Evolutionary conservation across 2,329 filamentous ascomycete genomes (phyloP).

Genomic region (Monosporascus ibericus): DNA sequence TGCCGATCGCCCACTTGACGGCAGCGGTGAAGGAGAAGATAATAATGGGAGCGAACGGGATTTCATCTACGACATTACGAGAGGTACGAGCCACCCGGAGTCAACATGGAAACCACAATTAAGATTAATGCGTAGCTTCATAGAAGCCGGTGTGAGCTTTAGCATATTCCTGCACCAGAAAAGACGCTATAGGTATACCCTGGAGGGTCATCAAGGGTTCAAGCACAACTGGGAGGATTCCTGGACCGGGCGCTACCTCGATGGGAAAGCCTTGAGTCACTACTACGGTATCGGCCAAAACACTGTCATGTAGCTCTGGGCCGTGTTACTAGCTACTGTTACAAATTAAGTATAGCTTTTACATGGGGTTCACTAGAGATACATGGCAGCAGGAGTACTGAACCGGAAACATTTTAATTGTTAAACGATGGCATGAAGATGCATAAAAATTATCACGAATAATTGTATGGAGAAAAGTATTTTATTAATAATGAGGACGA

Average conservation of each 20-base stretch:
- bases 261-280: too few relatives aligned
- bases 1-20: neutral
- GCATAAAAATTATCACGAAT: too few relatives aligned
- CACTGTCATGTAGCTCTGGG: too few relatives aligned
- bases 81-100: neutral
- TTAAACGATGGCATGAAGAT: too few relatives aligned
- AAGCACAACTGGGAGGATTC: neutral
- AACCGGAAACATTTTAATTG: too few relatives aligned
- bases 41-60: neutral
- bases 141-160: slow-evolving; percentile 1
- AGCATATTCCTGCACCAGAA: slow-evolving; percentile 2
- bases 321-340: too few relatives aligned
- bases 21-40: neutral
- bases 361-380: too few relatives aligned
- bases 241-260: neutral
- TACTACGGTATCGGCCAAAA: too few relatives aligned
- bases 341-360: too few relatives aligned
- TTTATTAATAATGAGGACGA: too few relatives aligned
- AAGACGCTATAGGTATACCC: neutral
- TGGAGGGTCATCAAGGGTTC: neutral
- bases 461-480: too few relatives aligned
- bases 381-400: too few relatives aligned
- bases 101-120: neutral
- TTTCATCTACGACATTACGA: neutral
- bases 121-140: neutral